phyloP scores from a whole-genome alignment of 345 rosid species.

The Sapria himalayana region DNA sequence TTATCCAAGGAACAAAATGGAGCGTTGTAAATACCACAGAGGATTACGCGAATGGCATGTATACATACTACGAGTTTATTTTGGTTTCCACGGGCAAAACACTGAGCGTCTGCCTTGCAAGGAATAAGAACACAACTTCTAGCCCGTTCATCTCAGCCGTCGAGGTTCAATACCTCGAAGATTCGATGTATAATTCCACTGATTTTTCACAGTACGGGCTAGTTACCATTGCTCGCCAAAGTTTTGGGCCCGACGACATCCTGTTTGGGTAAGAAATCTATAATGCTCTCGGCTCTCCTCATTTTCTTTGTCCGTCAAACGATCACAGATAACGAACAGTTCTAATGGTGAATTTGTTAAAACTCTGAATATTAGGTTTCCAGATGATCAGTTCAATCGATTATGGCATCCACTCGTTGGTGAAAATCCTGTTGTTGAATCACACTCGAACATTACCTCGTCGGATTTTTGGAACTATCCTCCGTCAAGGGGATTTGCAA shows the following conservation, averaged over 20 bases:
- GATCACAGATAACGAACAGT: not conserved
- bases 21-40: conserved; percentile 54
- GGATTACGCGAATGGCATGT: conserved; percentile 46
- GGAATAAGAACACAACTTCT: conserved; percentile 33
- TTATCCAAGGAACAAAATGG: conserved; percentile 64
- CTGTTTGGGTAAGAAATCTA: conserved; percentile 30
- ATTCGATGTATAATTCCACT: conserved; percentile 40
- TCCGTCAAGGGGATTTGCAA: conserved; percentile 27
- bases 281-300: too few relatives aligned
- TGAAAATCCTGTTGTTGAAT: conserved; percentile 14
- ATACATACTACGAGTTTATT: conserved; percentile 52
- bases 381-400: conserved; percentile 49
- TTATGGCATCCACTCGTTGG: conserved; percentile 59
- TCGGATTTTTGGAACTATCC: conserved; percentile 62
- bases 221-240: conserved; percentile 29
- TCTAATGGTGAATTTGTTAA: conserved; percentile 6
- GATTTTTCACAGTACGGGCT: conserved; percentile 33
- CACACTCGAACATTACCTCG: conserved; percentile 19
- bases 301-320: not conserved
- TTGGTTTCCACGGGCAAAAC: conserved; percentile 19
- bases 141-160: conserved; percentile 63
- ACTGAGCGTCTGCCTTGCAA: conserved; percentile 57
- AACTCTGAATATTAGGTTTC: conserved; percentile 35
- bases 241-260: conserved; percentile 27
- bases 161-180: conserved; percentile 43